Evolutionary conservation across 2,329 filamentous ascomycete genomes (phyloP).

Genomic region (Diaporthe sp.): DNA sequence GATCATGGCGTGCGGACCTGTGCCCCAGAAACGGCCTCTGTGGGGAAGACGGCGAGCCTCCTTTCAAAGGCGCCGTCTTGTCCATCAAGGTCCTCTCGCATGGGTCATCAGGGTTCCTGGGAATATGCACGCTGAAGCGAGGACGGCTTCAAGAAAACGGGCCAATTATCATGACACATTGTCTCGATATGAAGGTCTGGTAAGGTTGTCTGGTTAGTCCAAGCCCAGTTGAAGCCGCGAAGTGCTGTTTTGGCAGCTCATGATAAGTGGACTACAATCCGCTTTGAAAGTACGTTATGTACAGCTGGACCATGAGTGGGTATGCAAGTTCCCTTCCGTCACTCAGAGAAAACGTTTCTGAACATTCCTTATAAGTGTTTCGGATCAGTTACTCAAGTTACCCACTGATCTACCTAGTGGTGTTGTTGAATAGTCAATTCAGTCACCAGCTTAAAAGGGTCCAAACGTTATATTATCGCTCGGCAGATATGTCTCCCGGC

Average conservation of each 20-base stretch:
- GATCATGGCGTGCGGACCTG: slow-evolving; percentile 7
- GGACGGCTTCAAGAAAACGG: background rate
- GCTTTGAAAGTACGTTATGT: background rate
- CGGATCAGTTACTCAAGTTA: background rate
- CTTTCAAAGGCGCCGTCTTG: background rate
- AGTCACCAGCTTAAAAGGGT: background rate
- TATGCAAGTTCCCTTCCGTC: background rate
- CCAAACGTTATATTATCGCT: background rate
- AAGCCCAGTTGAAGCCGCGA: background rate
- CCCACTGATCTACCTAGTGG: background rate
- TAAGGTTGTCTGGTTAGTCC: no score
- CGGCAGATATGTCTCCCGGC: background rate
- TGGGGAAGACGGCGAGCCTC: background rate
- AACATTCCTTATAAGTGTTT: background rate
- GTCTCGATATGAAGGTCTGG: background rate
- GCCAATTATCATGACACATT: no score
- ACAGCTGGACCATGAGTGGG: background rate
- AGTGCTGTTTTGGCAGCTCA: background rate
- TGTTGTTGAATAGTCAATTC: background rate
- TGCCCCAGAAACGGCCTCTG: background rate
- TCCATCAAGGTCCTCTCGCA: slow-evolving; percentile 14
- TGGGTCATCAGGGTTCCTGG: slow-evolving; percentile 17
- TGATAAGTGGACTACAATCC: background rate
- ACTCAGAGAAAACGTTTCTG: background rate
- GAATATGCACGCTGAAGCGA: background rate